Base-by-base conservation (phyloP, 352 stramenopile species). In the Phytophthora boehmeriae region DNA sequence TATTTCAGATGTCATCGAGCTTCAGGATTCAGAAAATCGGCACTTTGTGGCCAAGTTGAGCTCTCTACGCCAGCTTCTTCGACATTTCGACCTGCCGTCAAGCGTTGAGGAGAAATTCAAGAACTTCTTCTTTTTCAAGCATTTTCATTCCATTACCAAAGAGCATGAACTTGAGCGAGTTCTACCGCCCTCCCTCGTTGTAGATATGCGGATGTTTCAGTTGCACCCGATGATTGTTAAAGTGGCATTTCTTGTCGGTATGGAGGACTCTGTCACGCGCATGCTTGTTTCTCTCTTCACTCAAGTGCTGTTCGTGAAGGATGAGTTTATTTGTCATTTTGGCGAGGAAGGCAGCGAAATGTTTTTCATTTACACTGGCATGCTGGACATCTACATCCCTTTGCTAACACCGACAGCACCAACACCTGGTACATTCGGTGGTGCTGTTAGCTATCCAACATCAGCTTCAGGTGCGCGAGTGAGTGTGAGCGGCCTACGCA, bases 211-310 rank as follows among this genome's bases (percentile, higher is more conserved):
- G 8, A 76, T 88, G 66, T 85, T 89, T 45, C 75, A 88, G 23
- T 47, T 89, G 39, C 73, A 86, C 20, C 68, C 80, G 1, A 89
- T 89, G 78, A 81, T 89, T 16, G 75, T 86, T 4, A 88, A 89
- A 46, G 80, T 89, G 17, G 75, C 76, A 13, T 89, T 87, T 51
- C 75, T 89, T n/a, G 65, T 77, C 1, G 73, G 70, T 16, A 82
- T 80, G 77, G 73, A 80, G 23, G 75, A 80, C 49, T 72, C 70
- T 2, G 74, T 87, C 22, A 86, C 76, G 34, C 61, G 77, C 3
- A 84, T 86, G 77, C 71, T 89, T 9, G 75, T 87, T 4, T 76
- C 68, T 0, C 71, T 82, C 19, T 83, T 89, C 48, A 84, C 70
- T 5, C 79, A 89, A 63, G 74, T 80, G 4, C 46, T 89, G 23